Base-by-base conservation (phyloP, 2,329 filamentous ascomycete species). In the Bisporella sp. region DNA sequence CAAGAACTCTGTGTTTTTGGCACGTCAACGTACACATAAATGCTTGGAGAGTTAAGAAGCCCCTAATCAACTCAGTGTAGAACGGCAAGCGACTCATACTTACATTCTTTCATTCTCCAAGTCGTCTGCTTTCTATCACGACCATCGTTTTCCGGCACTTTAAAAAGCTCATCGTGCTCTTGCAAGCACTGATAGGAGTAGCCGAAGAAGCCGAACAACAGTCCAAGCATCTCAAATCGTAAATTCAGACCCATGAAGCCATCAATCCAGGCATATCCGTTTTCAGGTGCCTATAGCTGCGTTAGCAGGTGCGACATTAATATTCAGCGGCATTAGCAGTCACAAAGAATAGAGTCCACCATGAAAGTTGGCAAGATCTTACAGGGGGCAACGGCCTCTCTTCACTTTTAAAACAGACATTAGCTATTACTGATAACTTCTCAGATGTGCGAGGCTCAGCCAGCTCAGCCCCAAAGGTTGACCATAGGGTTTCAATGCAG, bases 51-150 rank as follows among this genome's bases (percentile, higher is more conserved):
- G 21, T 21, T 21, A 44, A 31, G 46, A 47, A 9, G 51, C 58
- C 5, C 59, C 56, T 39, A 61, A 40, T 39, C 56, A 53, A 52
- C 60, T 58, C 1, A 57, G 37, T 9, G 57, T 58, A 57, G 56
- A 4, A 61, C 61, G 51, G 61, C 21, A 21, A 21, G 21, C 21
- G 21, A 21, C 21, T 21, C 21, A 21, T 21, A 21, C 21, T 21
- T 21, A 21, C 21, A 64, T 33, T 63, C 60, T 41, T 59, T 60
- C 63, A 64, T 64, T 46, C 62, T 59, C 61, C 57, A 62, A 31
- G 57, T 52, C 5, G 55, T 58, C 41, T 62, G 54, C 52, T 55
- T 60, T 45, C 62, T 56, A 42, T 63, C 57, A 29, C 55, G 49
- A 2, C 55, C 59, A 43, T 54, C 13, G 39, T 60, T 60, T 32